Base-by-base conservation (phyloP, 306 rosid species). In the Trifolium fragiferum region DNA sequence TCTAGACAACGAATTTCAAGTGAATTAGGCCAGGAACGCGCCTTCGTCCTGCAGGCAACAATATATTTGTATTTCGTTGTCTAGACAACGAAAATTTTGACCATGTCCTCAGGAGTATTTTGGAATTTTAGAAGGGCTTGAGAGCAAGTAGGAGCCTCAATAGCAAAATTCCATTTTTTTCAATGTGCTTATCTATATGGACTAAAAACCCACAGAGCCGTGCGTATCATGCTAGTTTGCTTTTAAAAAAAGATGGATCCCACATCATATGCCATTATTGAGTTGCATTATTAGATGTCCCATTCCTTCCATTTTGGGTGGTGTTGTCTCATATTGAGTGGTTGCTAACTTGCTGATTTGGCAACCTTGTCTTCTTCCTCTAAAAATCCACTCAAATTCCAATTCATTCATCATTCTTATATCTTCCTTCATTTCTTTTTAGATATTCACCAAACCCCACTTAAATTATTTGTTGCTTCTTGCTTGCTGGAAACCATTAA, bases 291-390 rank as follows among this genome's bases (percentile, higher is more conserved):
- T 57, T 57, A 12, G 3, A 20, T 55, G 32, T 7, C 4, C 2
- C 33, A 23, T 57, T 55, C 57, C 57, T 19, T 57, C 63, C 63
- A 21, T 21, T 57, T 57, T 57, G 16, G 37, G 63, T 23, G 16
- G 5, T 57, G 35, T 11, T 54, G 60, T 54, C 63, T 10, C 16
- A 23, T 57, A 57, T 57, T 12, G 6, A 57, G 55, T 57, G 25
- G 20, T 60, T 13, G 66, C 20, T 60, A n/a, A 62, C 23, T 33
- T n/a, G 20, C 46, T 62, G 46, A 62, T 62, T 62, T 62, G 68
- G 68, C 68, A 62, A 62, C 68, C 1, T 35, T 62, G 68, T 62
- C 5, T 57, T 23, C n/a, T 57, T 23, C 35, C 37, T 57, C 37
- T 57, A 8, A 8, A 10, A n/a, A 18, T 8, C 59, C 59, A 53